Conservation (phyloP, 306 rosid species). For the Cajanus cajan region DNA sequence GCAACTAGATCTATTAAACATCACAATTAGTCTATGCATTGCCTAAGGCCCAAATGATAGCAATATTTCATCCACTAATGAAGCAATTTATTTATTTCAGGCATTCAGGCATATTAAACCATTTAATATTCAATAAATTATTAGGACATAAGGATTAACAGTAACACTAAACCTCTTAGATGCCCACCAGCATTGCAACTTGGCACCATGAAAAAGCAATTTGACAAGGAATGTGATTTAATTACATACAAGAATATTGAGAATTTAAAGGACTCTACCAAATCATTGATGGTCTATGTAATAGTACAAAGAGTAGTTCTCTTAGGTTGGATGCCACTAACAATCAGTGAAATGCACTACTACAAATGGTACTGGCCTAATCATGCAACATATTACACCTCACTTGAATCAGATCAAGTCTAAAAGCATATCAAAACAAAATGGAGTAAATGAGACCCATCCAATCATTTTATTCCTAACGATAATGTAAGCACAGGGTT, state of each 20-base stretch:
- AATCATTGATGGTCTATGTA: slow-evolving; percentile 3
- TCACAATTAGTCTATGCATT: not conserved
- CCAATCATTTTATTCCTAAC: not conserved
- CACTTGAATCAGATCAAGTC: slow-evolving; percentile 1
- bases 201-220: slow-evolving; percentile 1
- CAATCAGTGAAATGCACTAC: not conserved
- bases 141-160: not conserved
- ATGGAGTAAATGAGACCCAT: not conserved
- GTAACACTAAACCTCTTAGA: not conserved
- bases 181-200: slow-evolving; percentile 1
- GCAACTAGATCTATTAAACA: not conserved
- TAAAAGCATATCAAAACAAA: not conserved
- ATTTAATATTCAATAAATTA: not conserved
- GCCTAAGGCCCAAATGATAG: slow-evolving; percentile 1
- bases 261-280: not conserved
- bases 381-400: slow-evolving; percentile 13
- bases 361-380: not conserved
- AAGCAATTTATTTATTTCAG: not conserved
- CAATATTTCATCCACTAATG: not conserved
- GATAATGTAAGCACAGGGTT: not conserved
- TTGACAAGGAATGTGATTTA: not conserved
- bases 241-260: not conserved
- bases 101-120: not conserved
- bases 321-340: not conserved
- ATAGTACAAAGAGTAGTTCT: not conserved